Base-by-base conservation (phyloP, 148 eudicot genomes). In the Nepenthes mirabilis region DNA sequence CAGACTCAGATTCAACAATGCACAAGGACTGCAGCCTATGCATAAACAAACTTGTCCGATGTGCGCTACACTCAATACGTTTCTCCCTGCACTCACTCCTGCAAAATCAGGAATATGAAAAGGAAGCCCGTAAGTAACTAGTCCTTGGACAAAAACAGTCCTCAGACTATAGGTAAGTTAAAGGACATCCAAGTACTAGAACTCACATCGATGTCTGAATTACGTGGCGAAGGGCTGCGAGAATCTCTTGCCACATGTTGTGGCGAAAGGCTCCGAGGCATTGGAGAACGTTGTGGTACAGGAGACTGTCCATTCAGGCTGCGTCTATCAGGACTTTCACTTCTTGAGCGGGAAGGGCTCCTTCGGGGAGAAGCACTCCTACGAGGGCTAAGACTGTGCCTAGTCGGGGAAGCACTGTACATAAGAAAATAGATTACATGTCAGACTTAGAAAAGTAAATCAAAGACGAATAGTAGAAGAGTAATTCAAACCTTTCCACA, bases 381-480 rank as follows among this genome's bases (percentile, higher is more conserved):
- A 6, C 83, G 74, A 48, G 86, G 83, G 61, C 86, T 86, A 14
- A 62, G 70, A 64, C 84, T 84, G 52, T 77, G 77, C 55, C 80
- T 70, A 10, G 73, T 79, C 71, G 90, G 91, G 43, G 97, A 82
- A 40, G 84, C 83, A 78, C 97, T 86, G 60, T 52, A 62, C 40
- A 61, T 36, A 66, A 57, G 35, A 60, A 23, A 60, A 23, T 32
- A 14, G 9, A 47, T 55, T 35, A 14, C 6, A 59, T 37, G 32
- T 52, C 23, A 40, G 56, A 34, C 40, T 52, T 5, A 57, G 47
- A 47, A 57, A 7, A 23, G 14, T 0, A 23, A 49, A 43, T 12
- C 9, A 62, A 37, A 45, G 32, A 23, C 58, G 45, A 1, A 50
- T 40, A 43, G 6, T 1, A 36, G 23, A 23, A 0, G 23, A 23